Evolutionary conservation across 2,329 filamentous ascomycete genomes (phyloP).

Genomic region (Ploettnerulaceae sp.): DNA sequence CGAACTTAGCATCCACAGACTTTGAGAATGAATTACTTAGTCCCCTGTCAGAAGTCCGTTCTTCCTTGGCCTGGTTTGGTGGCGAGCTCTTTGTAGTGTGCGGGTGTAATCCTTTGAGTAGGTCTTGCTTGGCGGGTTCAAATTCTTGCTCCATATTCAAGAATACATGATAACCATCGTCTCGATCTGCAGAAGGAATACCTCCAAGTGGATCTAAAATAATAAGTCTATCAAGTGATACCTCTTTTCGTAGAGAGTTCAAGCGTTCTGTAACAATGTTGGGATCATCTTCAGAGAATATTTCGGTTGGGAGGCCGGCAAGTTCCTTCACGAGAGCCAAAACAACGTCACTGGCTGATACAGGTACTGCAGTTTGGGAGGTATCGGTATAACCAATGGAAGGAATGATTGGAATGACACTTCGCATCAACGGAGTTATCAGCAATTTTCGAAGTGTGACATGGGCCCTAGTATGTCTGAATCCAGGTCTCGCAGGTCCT

Average conservation of each 20-base stretch:
- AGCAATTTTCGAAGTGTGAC: slow-evolving; percentile 50
- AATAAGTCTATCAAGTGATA: slow-evolving; percentile 78
- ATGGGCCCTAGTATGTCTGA: slow-evolving; percentile 24
- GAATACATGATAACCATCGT: slow-evolving; percentile 70
- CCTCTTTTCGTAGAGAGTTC: slow-evolving; percentile 43
- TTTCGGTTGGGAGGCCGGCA: slow-evolving; percentile 52
- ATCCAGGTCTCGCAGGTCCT: slow-evolving; percentile 3
- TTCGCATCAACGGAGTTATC: slow-evolving; percentile 60
- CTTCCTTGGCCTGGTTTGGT: neutral
- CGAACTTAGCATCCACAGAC: slow-evolving; percentile 35
- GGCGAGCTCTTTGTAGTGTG: neutral
- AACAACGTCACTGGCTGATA: slow-evolving; percentile 60
- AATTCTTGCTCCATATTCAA: slow-evolving; percentile 94
- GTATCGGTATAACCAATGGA: slow-evolving; percentile 54
- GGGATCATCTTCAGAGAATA: slow-evolving; percentile 39
- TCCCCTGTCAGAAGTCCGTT: slow-evolving; percentile 23
- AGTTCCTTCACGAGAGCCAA: slow-evolving; percentile 74
- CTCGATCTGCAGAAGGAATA: slow-evolving; percentile 61
- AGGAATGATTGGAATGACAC: slow-evolving; percentile 66
- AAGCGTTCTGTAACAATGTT: slow-evolving; percentile 37
- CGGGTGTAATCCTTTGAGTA: slow-evolving; percentile 35
- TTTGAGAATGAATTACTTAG: slow-evolving; percentile 42
- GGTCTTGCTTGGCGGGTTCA: slow-evolving; percentile 57
- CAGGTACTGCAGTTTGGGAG: slow-evolving; percentile 42
- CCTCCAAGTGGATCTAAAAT: slow-evolving; percentile 83